Percentiles rank a stretch among this genome's conserved stretches.
phyloP scores from a whole-genome alignment of 768 basidiomycete species.

The Galerina marginata region DNA sequence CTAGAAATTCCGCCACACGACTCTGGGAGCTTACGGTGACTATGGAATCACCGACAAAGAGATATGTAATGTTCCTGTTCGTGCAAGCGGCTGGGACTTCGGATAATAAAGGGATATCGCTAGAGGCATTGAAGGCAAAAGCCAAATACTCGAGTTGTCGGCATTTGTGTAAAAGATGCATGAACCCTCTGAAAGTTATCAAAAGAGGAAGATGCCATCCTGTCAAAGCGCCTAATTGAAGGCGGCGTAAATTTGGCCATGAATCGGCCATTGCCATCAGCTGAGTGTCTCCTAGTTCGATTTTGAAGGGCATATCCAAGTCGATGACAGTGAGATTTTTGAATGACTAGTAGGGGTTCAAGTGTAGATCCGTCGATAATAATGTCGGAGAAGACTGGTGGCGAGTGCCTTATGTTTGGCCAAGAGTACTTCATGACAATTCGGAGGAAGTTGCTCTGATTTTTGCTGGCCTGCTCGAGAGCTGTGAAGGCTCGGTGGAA shows the following conservation, averaged over 20 bases:
- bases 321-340: slow-evolving; percentile 11
- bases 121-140: slow-evolving; percentile 8
- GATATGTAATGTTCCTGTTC: slow-evolving; percentile 13
- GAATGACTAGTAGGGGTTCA: slow-evolving; percentile 11
- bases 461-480: slow-evolving; percentile 1
- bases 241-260: slow-evolving; percentile 16
- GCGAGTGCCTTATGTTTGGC: neutral
- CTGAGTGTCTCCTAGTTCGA: slow-evolving; percentile 13
- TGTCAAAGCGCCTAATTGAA: slow-evolving; percentile 11
- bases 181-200: slow-evolving; percentile 11
- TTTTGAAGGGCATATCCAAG: slow-evolving; percentile 10
- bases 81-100: neutral
- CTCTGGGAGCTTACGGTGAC: too few relatives aligned
- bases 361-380: neutral
- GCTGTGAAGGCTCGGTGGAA: neutral
- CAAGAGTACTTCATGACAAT: slow-evolving; percentile 2
- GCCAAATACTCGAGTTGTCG: slow-evolving; percentile 7
- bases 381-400: neutral
- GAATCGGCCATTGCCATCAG: slow-evolving; percentile 16
- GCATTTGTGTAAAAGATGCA: slow-evolving; percentile 13
- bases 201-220: slow-evolving; percentile 6
- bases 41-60: slow-evolving; percentile 12
- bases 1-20: too few relatives aligned
- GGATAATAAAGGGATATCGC: neutral
- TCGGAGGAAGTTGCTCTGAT: neutral